Conservation (phyloP, 192 early-diverging fungal species). For the Backusella circina region DNA sequence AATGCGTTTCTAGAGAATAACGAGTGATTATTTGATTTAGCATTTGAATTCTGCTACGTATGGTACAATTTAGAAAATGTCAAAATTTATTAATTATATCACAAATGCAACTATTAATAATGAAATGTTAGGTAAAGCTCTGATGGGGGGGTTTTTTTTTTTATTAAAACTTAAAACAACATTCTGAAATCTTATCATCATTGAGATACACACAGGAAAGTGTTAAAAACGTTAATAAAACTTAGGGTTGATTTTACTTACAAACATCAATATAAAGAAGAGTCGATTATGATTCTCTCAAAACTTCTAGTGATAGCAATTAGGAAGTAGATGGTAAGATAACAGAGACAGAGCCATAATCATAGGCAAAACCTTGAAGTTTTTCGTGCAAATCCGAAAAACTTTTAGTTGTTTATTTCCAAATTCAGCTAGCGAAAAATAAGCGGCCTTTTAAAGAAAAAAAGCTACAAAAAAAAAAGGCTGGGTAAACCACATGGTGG, state of each 20-base stretch:
- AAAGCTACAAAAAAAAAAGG: neutral
- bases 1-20: neutral
- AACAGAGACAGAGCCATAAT: no score
- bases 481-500: neutral
- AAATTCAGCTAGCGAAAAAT: neutral
- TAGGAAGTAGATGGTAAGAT: neutral
- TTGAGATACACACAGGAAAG: neutral
- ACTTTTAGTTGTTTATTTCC: neutral
- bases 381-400: neutral
- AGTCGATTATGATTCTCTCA: neutral
- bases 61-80: constrained; percentile 1
- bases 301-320: neutral
- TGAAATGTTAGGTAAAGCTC: neutral
- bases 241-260: neutral
- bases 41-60: neutral
- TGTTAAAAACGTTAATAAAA: neutral
- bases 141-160: neutral
- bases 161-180: neutral
- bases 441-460: neutral
- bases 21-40: neutral
- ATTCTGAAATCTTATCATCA: neutral
- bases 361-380: neutral
- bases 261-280: neutral
- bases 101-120: neutral
- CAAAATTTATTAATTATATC: neutral